These are phyloP conservation scores for Pyrenopolyporus hunteri DNA, from an alignment of 495 filamentous ascomycete genomes.

Conservation along the genomic window DNA sequence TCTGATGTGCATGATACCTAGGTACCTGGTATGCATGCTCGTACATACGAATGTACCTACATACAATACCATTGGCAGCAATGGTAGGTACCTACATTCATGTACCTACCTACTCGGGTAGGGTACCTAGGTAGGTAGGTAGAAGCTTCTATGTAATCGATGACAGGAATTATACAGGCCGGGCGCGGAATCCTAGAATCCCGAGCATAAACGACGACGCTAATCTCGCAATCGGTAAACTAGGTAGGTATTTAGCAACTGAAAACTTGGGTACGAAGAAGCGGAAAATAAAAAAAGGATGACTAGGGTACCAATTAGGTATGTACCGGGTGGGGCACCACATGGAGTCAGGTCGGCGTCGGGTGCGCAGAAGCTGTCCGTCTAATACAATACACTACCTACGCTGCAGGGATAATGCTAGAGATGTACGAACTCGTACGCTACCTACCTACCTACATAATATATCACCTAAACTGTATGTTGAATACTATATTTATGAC, in stretches of 20 bases:
- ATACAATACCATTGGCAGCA: too few relatives aligned
- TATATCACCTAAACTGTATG: neutral
- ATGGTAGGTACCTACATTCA: too few relatives aligned
- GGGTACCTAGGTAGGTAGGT: neutral
- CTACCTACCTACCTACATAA: neutral
- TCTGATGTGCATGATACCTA: neutral
- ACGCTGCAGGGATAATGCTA: too few relatives aligned
- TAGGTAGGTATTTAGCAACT: too few relatives aligned
- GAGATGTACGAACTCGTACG: neutral
- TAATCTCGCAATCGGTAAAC: slow-evolving; percentile 15
- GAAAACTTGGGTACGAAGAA: too few relatives aligned
- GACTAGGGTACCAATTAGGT: too few relatives aligned
- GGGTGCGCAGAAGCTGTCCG: neutral
- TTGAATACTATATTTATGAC: too few relatives aligned
- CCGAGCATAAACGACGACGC: slow-evolving; percentile 21
- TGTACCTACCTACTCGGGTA: slow-evolving; percentile 16
- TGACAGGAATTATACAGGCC: slow-evolving; percentile 21
- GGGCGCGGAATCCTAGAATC: slow-evolving; percentile 12
- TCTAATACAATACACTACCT: neutral
- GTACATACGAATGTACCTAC: too few relatives aligned
- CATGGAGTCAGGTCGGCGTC: neutral
- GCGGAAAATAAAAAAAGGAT: too few relatives aligned
- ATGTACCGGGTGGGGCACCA: neutral
- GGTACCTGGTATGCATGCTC: too few relatives aligned
- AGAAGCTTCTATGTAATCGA: neutral